phyloP scores from a whole-genome alignment of 164 flowering plant species.

The Echeveria elegans region DNA sequence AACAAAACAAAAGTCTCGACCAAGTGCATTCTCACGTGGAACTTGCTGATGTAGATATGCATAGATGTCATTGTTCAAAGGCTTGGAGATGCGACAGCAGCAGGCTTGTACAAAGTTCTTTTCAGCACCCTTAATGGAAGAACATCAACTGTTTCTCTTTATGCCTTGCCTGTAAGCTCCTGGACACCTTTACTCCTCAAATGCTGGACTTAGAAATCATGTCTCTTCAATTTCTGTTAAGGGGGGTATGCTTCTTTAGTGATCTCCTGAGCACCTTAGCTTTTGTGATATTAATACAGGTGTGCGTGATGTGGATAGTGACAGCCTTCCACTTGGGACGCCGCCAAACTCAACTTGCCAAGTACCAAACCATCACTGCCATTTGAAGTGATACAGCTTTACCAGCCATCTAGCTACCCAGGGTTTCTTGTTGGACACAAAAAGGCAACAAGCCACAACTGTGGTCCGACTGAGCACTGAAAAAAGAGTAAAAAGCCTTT shows the following conservation, averaged over 20 bases:
- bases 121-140: constrained; percentile 43
- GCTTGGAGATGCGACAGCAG: constrained; percentile 97
- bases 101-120: constrained; percentile 79
- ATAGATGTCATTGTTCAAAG: constrained; percentile 92
- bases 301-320: constrained; percentile 64
- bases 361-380: constrained; percentile 26
- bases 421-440: no score
- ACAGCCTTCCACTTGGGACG: constrained; percentile 68
- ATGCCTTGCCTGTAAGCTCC: constrained; percentile 62
- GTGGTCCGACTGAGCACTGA: neutral
- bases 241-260: neutral
- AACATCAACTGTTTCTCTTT: constrained; percentile 52
- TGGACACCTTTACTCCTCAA: neutral
- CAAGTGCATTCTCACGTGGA: neutral
- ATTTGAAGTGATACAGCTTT: constrained; percentile 8
- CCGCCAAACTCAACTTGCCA: constrained; percentile 59
- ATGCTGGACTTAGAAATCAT: constrained; percentile 16
- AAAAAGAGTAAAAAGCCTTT: no score
- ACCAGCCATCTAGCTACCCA: neutral
- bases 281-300: constrained; percentile 26
- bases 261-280: neutral
- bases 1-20: neutral
- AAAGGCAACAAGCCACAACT: neutral
- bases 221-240: no score
- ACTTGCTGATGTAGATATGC: constrained; percentile 53